phyloP scores from a whole-genome alignment of 306 rosid genomes.

The Cucumis melo region DNA sequence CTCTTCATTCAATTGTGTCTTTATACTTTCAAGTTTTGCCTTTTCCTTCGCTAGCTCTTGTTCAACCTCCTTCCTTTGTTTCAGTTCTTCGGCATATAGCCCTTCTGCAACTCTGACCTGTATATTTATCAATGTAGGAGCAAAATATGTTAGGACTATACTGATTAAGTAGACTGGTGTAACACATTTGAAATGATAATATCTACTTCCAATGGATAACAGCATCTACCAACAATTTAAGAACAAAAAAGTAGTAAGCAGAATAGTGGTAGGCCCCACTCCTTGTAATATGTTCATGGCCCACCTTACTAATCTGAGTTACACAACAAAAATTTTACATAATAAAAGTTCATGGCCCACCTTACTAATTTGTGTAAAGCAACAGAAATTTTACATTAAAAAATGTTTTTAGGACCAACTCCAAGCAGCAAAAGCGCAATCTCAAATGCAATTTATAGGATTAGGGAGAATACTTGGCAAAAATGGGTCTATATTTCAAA shows the following conservation, averaged over 20 bases:
- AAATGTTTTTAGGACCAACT: not conserved
- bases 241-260: not conserved
- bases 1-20: conserved; percentile 25
- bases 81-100: conserved; percentile 36
- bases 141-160: not conserved
- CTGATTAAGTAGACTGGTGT: not conserved
- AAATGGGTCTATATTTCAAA: not conserved
- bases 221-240: not conserved
- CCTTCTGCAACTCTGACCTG: conserved; percentile 46
- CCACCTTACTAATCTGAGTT: not conserved
- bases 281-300: not conserved
- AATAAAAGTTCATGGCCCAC: too few species aligned
- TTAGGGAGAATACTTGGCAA: not conserved
- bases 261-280: not conserved
- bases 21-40: conserved; percentile 34
- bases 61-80: conserved; percentile 48
- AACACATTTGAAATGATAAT: not conserved
- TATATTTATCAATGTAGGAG: not conserved
- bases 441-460: not conserved
- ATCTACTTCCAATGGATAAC: not conserved
- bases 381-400: too few species aligned
- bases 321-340: not conserved
- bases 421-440: not conserved
- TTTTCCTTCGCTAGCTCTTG: conserved; percentile 36
- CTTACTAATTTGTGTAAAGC: too few species aligned